Evolutionary conservation across 768 basidiomycete species (phyloP), one percentile per base, ranked within the genome.

Genomic region (Leccinum sublutescens): DNA sequence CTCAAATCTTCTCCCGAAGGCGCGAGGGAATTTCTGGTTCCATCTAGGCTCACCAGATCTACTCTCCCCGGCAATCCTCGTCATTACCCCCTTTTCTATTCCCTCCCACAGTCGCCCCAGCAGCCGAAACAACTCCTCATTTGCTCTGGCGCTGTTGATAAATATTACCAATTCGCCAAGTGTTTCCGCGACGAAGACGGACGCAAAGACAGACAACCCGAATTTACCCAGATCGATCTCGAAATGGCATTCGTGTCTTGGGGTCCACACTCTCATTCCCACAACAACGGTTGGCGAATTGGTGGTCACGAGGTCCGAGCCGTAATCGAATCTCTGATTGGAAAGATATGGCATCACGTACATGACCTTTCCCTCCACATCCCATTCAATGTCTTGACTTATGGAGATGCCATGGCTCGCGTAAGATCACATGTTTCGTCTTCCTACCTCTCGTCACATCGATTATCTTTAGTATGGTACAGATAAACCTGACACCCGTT

Each of bases 121-220:
- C 95, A 96, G 74, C 93, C 94, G 3, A 98, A 97, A 72, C 95
- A 97, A 70, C 79, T 97, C 5, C 80, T 98, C 57, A 90, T 97
- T 23, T 88, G 88, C 62, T 96, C 95, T 9, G 95, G 95, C 17
- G 86, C 82, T 3, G 80, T 95, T n/a, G 89, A 93, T 68, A 85
- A 82, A 64, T 98, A 98, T 75, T 98, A 85, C 75, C 95, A 98
- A 72, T 80, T 98, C 55, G 95, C 95, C 14, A 85, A 85, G 64
- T 98, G 95, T 75, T 98, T 98, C 80, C 85, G 95, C 49, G 95
- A 98, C 73, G 95, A 98, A 74, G 93, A 93, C 68, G 94, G 95
- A 4, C 82, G 95, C 57, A 95, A 91, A 74, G 95, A 98, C 71
- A 83, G 95, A 48, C 95, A 98, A 69, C 95, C 95, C 0, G 95